phyloP scores from a whole-genome alignment of 306 rosid genomes.

The Fagus crenata region DNA sequence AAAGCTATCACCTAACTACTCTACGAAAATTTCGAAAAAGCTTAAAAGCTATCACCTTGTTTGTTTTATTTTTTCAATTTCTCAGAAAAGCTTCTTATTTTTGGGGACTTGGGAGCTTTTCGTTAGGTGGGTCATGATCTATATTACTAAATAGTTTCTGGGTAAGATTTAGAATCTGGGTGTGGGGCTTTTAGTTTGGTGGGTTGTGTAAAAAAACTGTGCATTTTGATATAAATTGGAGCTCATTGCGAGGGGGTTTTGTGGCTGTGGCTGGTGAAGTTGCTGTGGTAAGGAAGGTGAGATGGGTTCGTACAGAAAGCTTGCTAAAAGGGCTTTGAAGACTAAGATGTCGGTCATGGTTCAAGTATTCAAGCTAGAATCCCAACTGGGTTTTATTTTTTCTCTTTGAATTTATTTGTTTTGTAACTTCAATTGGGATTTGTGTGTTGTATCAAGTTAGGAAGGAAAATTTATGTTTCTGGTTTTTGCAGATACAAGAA shows the following conservation, averaged over 20 bases:
- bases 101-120: conserved; percentile 7
- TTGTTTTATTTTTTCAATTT: not conserved
- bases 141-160: not conserved
- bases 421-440: not conserved
- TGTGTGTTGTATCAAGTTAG: not conserved
- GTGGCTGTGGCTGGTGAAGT: conserved; percentile 17
- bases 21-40: not conserved
- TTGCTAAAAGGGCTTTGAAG: conserved; percentile 57
- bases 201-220: too few species aligned
- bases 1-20: too few species aligned
- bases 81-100: not conserved
- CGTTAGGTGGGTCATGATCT: conserved; percentile 21
- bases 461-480: not conserved
- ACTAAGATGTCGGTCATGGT: conserved; percentile 66
- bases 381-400: not conserved
- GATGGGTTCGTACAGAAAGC: conserved; percentile 54
- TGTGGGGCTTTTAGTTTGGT: not conserved
- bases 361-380: conserved; percentile 38
- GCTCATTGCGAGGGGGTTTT: not conserved
- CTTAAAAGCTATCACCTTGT: not conserved
- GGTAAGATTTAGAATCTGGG: conserved; percentile 13
- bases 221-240: too few species aligned
- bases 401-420: too few species aligned
- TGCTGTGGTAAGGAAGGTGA: conserved; percentile 14
- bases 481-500: conserved; percentile 11